These are phyloP conservation scores for Fomitopsis pinicola DNA, from an alignment of 1,284 basidiomycete species.

Conservation along the genomic window DNA sequence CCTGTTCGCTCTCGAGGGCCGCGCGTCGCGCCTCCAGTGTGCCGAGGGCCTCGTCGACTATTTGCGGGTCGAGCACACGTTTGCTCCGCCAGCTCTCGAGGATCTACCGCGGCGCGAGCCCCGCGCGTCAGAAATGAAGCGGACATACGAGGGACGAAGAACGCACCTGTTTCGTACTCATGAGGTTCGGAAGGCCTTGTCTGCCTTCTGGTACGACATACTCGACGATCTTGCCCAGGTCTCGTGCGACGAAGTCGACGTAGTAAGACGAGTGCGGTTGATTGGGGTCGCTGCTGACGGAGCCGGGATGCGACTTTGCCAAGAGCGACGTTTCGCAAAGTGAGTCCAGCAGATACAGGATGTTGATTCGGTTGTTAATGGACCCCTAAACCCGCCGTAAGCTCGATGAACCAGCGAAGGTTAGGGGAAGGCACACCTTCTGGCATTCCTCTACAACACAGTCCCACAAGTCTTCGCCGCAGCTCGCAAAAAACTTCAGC, in stretches of 20 bases:
- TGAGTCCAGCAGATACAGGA: slow-evolving; percentile 88
- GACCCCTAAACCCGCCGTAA: slow-evolving; percentile 52
- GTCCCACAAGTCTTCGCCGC: slow-evolving; percentile 92
- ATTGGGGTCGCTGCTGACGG: slow-evolving; percentile 36
- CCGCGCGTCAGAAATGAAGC: not conserved
- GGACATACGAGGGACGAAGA: not conserved
- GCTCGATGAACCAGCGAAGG: not conserved
- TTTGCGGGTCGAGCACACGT: slow-evolving; percentile 75
- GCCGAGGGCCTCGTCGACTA: slow-evolving; percentile 63
- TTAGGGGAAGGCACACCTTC: slow-evolving; percentile 49
- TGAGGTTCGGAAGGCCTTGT: slow-evolving; percentile 81
- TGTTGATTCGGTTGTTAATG: slow-evolving; percentile 89
- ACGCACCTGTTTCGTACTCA: slow-evolving; percentile 78
- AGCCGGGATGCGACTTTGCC: slow-evolving; percentile 51
- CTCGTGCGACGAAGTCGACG: slow-evolving; percentile 69
- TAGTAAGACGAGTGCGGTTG: slow-evolving; percentile 53
- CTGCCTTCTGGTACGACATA: slow-evolving; percentile 78
- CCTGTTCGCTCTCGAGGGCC: slow-evolving; percentile 23
- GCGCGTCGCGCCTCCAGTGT: slow-evolving; percentile 43
- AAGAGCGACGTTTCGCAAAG: slow-evolving; percentile 77
- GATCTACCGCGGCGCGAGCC: slow-evolving; percentile 46
- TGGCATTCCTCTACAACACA: slow-evolving; percentile 88
- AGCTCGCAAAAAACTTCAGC: slow-evolving; percentile 77
- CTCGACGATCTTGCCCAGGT: slow-evolving; percentile 74
- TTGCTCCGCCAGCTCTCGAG: slow-evolving; percentile 85